Conservation (phyloP, 1,284 basidiomycete species). For the Irpex rosettiformis region DNA sequence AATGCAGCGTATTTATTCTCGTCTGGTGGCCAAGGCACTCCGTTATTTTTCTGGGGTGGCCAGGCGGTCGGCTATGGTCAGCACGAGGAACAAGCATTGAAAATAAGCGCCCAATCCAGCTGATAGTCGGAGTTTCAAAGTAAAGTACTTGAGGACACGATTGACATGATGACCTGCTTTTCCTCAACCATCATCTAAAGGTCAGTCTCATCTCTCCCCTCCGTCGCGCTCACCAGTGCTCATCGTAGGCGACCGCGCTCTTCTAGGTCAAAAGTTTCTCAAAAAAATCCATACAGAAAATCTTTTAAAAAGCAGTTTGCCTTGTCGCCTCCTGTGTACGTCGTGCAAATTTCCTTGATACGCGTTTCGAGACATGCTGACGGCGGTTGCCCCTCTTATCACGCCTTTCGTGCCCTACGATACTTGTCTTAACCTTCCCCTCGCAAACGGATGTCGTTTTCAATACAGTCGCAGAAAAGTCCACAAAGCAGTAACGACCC, state of each 20-base stretch:
- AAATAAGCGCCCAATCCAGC: constrained; percentile 3
- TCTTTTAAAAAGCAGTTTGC: constrained; percentile 58
- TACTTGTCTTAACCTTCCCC: background rate
- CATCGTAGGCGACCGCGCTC: constrained; percentile 9
- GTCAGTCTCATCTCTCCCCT: constrained; percentile 25
- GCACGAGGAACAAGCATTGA: constrained; percentile 4
- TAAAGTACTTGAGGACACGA: constrained; percentile 18
- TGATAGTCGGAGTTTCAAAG: constrained; percentile 35
- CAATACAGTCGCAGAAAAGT: constrained; percentile 63
- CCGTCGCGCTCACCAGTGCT: constrained; percentile 12
- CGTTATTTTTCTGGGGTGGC: constrained; percentile 6
- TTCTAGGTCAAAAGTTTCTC: constrained; percentile 42
- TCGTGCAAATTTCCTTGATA: constrained; percentile 25
- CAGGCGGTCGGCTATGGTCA: background rate
- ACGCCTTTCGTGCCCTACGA: background rate
- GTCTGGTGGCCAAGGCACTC: background rate
- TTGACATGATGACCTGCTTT: constrained; percentile 26
- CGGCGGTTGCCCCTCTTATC: constrained; percentile 14
- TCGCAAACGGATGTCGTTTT: constrained; percentile 10
- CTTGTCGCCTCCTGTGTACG: constrained; percentile 66
- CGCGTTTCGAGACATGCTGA: constrained; percentile 13
- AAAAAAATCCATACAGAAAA: constrained; percentile 38
- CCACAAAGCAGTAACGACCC: constrained; percentile 86
- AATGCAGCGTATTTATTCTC: background rate
- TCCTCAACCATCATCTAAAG: constrained; percentile 43